Conservation (phyloP, 257 asterid species). For the Euphrasia confusa region DNA sequence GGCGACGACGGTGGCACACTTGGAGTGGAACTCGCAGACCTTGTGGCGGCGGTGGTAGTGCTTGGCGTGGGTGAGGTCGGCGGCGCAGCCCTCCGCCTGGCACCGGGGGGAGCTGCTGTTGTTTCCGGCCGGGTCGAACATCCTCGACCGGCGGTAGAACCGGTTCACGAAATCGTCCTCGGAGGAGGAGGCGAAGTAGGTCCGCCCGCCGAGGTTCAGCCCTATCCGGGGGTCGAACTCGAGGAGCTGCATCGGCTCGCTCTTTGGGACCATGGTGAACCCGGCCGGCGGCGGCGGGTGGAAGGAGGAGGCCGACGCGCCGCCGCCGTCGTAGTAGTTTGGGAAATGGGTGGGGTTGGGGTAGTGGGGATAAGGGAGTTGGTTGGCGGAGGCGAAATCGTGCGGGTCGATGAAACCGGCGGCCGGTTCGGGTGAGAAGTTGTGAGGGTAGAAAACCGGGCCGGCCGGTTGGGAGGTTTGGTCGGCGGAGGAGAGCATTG, state of each 20-base stretch:
- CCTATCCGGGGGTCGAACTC: slow-evolving; percentile 59
- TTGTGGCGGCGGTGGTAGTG: slow-evolving; percentile 99
- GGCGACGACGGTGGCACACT: slow-evolving; percentile 83
- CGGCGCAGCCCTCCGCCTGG: slow-evolving; percentile 94
- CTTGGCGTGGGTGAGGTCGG: slow-evolving; percentile 81
- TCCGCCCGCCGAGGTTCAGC: slow-evolving; percentile 78
- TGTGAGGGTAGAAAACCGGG: slow-evolving; percentile 41
- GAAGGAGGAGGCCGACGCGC: slow-evolving; percentile 31
- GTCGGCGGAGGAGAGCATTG: slow-evolving; percentile 52
- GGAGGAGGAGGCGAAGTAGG: slow-evolving; percentile 71
- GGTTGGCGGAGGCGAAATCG: slow-evolving; percentile 32
- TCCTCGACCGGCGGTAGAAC: slow-evolving; percentile 86
- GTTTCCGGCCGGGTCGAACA: slow-evolving; percentile 34
- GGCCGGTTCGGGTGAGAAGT: slow-evolving; percentile 28
- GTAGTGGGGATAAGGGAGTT: slow-evolving; percentile 30
- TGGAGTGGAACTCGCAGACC: slow-evolving; percentile 97
- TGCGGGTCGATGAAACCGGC: slow-evolving; percentile 35
- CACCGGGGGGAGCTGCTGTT: slow-evolving; percentile 57
- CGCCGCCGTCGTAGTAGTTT: slow-evolving; percentile 45
- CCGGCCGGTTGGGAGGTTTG: slow-evolving; percentile 48
- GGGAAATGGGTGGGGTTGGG: slow-evolving; percentile 30
- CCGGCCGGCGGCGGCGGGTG: slow-evolving; percentile 40
- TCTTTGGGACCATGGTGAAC: slow-evolving; percentile 66
- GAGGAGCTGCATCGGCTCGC: slow-evolving; percentile 47
- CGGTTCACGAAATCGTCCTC: slow-evolving; percentile 96